Base-by-base conservation (phyloP, 768 basidiomycete genomes). In the Podaxis sp. region DNA sequence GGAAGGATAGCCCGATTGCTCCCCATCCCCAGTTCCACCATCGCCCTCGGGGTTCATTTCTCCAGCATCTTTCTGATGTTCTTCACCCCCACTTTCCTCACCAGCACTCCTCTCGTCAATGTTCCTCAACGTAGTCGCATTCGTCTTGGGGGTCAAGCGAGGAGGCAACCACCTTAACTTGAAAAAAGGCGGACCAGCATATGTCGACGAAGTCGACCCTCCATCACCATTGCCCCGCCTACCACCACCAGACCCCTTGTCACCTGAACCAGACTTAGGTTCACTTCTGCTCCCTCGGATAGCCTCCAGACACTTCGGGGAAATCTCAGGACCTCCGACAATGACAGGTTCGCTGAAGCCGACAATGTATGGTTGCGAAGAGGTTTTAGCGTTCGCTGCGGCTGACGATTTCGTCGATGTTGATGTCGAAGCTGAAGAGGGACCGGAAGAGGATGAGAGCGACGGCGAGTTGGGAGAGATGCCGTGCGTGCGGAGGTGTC, bases 401-500 rank as follows among this genome's bases (percentile, higher is more conserved):
- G 61, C 33, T 19, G 61, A 39, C 15, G n/a, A 17, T 56, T 22
- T 42, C 12, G n/a, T 39, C 11, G 22, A 39, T n/a, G 38, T 12
- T 6, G 54, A 19, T 39, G 19, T 51, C 12, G 44, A 8, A 19
- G 44, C 44, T 26, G 22, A 12, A 24, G 26, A 51, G 11, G 49
- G 9, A 28, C 49, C 26, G 7, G 22, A 24, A 15, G 13, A 11
- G 8, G 19, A 5, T 22, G 52, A 54, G 9, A 15, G 8, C 15
- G 52, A 36, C 9, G 24, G 33, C 8, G 65, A n/a, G 59, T 61
- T 11, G 66, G 72, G 64, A 66, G 60, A 63, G 36, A 87, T 79
- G 26, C 88, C 88, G 66, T 93, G 91, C 1, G 88, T 92, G 51
- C 89, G 87, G 40, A 90, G 80, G 69, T 93, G 91, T 38, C 91